Evolutionary conservation across 1,284 basidiomycete genomes (phyloP), one percentile per base, ranked within the genome.

Genomic region (Tremellales sp.): DNA sequence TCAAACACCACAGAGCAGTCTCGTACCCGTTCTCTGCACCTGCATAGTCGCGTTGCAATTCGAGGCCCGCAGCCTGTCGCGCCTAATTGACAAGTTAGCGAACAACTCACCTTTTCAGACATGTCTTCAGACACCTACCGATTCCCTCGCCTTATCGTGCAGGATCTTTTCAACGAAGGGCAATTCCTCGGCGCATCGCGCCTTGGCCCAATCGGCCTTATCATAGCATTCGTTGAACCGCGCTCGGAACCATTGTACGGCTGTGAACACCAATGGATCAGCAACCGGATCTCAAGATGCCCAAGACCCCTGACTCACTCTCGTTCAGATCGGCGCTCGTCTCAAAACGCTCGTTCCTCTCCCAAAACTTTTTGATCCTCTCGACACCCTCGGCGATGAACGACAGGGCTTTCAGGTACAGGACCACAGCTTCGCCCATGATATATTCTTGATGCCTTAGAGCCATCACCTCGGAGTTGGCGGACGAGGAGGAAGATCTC

Each of bases 1-100:
- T 87, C 22, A 98, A 76, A 66, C 93, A 86, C 86, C 89, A 94
- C 16, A 95, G 72, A 0, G 91, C 90, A 53, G 90, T 90, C 66
- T 97, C 93, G 73, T 98, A 98, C 29, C 93, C 78, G 63, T 86
- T 85, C 73, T 95, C 86, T 65, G 92, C 95, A 58, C 87, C 84
- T 24, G 64, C 47, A 4, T 73, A 61, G 55, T 91, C 86, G 57
- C 90, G 87, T 19, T 87, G 76, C 0, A 97, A 78, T 66, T 98
- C 94, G 63, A 92, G 89, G 24, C 86, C 79, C 1, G 94, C 94
- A 34, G 91, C 92, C 3, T 85, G 86, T 8, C 92, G 85, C 50
- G 91, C 94, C 91, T 94, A 68, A 12, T 84, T 82, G 6, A 82
- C 81, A 65, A 26, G 13, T 14, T 81, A 85, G 72, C 86, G 87